Conservation (phyloP, 2,329 filamentous ascomycete genomes). For the Paramyrothecium sp. region DNA sequence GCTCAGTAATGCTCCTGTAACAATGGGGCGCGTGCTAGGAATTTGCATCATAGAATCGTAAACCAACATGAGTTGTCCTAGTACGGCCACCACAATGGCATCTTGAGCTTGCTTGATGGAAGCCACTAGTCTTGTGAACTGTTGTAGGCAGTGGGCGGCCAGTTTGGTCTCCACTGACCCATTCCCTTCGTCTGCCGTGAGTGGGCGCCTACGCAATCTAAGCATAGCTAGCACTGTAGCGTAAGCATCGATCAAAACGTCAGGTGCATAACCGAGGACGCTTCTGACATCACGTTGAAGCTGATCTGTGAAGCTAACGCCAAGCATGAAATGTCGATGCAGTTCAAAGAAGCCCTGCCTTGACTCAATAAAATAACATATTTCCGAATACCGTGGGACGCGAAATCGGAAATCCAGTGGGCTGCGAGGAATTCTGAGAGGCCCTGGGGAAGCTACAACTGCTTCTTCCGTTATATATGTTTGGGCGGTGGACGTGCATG, state of each 20-base stretch:
- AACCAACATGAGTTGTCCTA: slow-evolving; percentile 8
- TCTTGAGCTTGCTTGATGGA: not conserved
- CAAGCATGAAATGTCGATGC: slow-evolving; percentile 10
- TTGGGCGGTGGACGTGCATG: too few species aligned
- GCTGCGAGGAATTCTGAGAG: not conserved
- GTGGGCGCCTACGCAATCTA: not conserved
- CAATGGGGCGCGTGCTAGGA: slow-evolving; percentile 4
- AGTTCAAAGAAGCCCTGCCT: slow-evolving; percentile 3
- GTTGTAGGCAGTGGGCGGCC: slow-evolving; percentile 3
- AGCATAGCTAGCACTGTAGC: slow-evolving; percentile 4
- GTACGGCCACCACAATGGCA: slow-evolving; percentile 3
- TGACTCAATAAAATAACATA: not conserved
- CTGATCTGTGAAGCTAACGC: slow-evolving; percentile 1
- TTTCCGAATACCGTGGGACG: not conserved
- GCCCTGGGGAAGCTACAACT: not conserved
- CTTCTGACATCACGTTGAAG: slow-evolving; percentile 3
- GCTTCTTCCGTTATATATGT: too few species aligned
- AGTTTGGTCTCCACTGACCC: not conserved
- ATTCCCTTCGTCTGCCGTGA: not conserved
- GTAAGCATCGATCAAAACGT: slow-evolving; percentile 4
- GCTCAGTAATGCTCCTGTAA: not conserved
- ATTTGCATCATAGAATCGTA: slow-evolving; percentile 6
- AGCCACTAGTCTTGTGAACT: not conserved
- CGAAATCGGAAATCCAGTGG: not conserved
- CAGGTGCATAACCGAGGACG: slow-evolving; percentile 1